Evolutionary conservation across 345 rosid genomes (phyloP), one percentile per base, ranked within the genome.

Genomic region (Dipteronia sinensis): DNA sequence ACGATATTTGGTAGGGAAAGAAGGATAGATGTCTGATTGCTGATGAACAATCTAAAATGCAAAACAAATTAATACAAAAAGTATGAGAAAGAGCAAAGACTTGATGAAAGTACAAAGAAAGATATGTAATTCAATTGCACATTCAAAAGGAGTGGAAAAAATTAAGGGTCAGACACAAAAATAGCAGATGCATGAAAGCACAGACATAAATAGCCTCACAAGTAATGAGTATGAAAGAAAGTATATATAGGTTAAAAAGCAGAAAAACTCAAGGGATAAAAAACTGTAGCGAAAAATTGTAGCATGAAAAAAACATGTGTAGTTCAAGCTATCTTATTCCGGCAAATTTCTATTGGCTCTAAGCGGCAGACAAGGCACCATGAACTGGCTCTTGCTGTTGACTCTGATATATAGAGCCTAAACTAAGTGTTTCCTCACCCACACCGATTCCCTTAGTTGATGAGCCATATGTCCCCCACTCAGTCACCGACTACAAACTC

Each of bases 281-380:
- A 53, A 55, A 74, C 15, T 82, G 82, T 78, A 22, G 64, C 84
- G 72, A 12, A 71, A 46, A 25, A 77, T 77, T 74, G 78, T 73
- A 61, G 58, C 78, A 62, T 68, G 75, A 78, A 78, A 71, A 67
- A 44, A 22, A 15, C 4, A 0, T 1, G 56, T 0, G 1, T 44
- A 0, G 51, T 55, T 64, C 40, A 77, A 65, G 64, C 75, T 58
- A 74, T 82, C 66, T 69, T 78, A 77, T 1, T 62, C 68, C 56
- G 42, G 80, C 71, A 11, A 55, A 29, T 67, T 55, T 47, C 25
- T 83, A 2, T 83, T 20, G 86, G 79, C 82, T 81, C 82, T 82
- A 81, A 72, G 86, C 78, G 80, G 80, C 86, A 78, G 84, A 75
- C 78, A 64, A 80, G 76, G 65, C 80, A 55, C 82, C 77, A 78